A percentile compares a stretch with the other conserved stretches of the same genome.
phyloP scores from a whole-genome alignment of 495 filamentous ascomycete species.

The Saxophila tyrrhenica region DNA sequence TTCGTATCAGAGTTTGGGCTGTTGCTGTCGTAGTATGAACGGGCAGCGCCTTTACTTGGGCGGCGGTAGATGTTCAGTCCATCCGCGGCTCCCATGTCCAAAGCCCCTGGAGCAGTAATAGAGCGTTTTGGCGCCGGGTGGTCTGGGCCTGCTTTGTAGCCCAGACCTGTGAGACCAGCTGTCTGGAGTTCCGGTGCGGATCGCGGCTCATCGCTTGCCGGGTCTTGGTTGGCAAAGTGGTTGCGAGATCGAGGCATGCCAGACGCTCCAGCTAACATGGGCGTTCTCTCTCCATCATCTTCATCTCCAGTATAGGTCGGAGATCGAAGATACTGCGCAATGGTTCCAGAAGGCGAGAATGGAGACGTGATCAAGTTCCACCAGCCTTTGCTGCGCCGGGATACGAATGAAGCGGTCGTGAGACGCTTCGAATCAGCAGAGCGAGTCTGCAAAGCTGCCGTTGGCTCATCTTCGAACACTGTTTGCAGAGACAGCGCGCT shows the following conservation, averaged over 20 bases:
- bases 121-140: conserved; percentile 11
- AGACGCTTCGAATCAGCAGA: not conserved
- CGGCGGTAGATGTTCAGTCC: conserved; percentile 15
- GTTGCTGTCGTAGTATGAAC: conserved; percentile 12
- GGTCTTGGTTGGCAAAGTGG: conserved; percentile 3
- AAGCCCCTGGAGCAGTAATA: conserved; percentile 16
- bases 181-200: conserved; percentile 4
- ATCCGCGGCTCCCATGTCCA: not conserved
- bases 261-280: conserved; percentile 4
- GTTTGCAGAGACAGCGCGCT: conserved; percentile 37
- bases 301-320: no score
- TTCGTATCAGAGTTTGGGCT: not conserved
- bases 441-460: not conserved
- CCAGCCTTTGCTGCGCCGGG: conserved; percentile 64
- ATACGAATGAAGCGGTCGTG: conserved; percentile 5
- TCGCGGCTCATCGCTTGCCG: conserved; percentile 6
- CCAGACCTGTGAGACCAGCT: no score
- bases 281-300: conserved; percentile 5
- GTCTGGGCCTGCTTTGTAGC: no score
- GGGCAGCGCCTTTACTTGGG: conserved; percentile 13
- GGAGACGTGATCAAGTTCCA: conserved; percentile 81
- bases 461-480: conserved; percentile 45
- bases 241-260: conserved; percentile 1
- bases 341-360: conserved; percentile 32
- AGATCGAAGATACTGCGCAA: no score